These are phyloP conservation scores for Marasmius oreades DNA, from an alignment of 1,284 basidiomycete species.

Conservation along the genomic window DNA sequence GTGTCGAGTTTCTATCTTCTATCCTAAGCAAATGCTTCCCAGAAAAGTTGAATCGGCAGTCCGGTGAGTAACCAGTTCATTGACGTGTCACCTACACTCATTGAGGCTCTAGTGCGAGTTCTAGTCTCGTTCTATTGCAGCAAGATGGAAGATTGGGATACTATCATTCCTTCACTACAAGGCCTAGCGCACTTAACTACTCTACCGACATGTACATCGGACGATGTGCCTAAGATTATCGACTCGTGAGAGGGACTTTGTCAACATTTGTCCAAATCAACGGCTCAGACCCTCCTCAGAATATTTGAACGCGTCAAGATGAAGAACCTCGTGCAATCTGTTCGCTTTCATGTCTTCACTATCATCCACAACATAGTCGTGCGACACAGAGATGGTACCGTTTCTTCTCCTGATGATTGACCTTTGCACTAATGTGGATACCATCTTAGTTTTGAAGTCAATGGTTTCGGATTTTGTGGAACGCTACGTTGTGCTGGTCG, in stretches of 20 bases:
- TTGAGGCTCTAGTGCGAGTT: conserved; percentile 60
- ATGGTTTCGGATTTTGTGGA: conserved; percentile 74
- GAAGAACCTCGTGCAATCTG: conserved; percentile 78
- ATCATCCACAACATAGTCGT: conserved; percentile 83
- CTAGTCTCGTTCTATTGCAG: conserved; percentile 81
- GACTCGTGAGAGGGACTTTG: conserved; percentile 53
- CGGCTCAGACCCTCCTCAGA: conserved; percentile 35
- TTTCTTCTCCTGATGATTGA: not conserved
- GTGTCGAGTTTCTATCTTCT: conserved; percentile 69
- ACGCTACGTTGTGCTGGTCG: conserved; percentile 78
- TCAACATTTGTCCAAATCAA: not conserved
- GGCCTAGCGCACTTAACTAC: conserved; percentile 70
- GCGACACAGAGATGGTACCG: conserved; percentile 65
- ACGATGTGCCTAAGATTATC: conserved; percentile 67
- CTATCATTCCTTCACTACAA: conserved; percentile 72
- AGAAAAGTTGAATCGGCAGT: conserved; percentile 75
- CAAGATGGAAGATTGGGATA: conserved; percentile 85
- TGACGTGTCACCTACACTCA: conserved; percentile 1
- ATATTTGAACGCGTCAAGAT: conserved; percentile 80
- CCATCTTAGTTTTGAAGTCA: conserved; percentile 55
- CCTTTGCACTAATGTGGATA: conserved; percentile 1
- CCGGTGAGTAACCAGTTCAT: conserved; percentile 49
- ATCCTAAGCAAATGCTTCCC: conserved; percentile 61
- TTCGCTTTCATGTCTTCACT: conserved; percentile 78
- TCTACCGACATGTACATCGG: conserved; percentile 65